Percentiles rank a stretch among this genome's conserved stretches.
phyloP scores from a whole-genome alignment of 192 early-diverging fungal species.

The Backusella tarrabulga region DNA sequence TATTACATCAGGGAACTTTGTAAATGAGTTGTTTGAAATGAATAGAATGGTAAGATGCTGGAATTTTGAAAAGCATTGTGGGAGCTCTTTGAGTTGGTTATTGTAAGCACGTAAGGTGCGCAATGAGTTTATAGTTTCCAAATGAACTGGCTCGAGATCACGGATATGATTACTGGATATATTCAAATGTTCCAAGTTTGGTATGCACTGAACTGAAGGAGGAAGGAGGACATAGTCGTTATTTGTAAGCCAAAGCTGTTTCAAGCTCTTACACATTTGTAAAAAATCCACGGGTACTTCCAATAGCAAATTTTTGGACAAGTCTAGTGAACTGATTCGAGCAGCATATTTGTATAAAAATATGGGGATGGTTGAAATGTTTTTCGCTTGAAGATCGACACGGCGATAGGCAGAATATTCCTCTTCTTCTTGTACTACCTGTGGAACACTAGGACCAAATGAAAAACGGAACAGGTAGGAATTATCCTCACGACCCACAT shows the following conservation, averaged over 20 bases:
- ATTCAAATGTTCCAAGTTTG: slow-evolving; percentile 68
- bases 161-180: slow-evolving; percentile 75
- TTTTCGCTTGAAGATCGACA: slow-evolving; percentile 68
- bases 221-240: slow-evolving; percentile 73
- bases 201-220: slow-evolving; percentile 59
- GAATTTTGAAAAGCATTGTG: slow-evolving; percentile 57
- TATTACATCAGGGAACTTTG: slow-evolving; percentile 63
- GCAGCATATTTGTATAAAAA: slow-evolving; percentile 68
- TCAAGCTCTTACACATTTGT: slow-evolving; percentile 66
- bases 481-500: slow-evolving; percentile 83
- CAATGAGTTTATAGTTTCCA: slow-evolving; percentile 61
- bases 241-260: slow-evolving; percentile 65
- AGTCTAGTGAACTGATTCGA: slow-evolving; percentile 71
- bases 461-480: slow-evolving; percentile 82
- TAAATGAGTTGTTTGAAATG: slow-evolving; percentile 81
- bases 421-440: slow-evolving; percentile 42
- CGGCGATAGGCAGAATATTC: slow-evolving; percentile 46
- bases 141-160: slow-evolving; percentile 56
- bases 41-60: slow-evolving; percentile 61
- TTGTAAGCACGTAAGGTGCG: slow-evolving; percentile 64
- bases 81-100: slow-evolving; percentile 72
- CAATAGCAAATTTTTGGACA: slow-evolving; percentile 79
- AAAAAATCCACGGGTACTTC: slow-evolving; percentile 84
- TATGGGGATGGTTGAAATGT: slow-evolving; percentile 77
- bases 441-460: slow-evolving; percentile 46